Evolutionary conservation across 495 filamentous ascomycete species (phyloP), one percentile per base, ranked within the genome.

Genomic region (Tuber umbilicatum): DNA sequence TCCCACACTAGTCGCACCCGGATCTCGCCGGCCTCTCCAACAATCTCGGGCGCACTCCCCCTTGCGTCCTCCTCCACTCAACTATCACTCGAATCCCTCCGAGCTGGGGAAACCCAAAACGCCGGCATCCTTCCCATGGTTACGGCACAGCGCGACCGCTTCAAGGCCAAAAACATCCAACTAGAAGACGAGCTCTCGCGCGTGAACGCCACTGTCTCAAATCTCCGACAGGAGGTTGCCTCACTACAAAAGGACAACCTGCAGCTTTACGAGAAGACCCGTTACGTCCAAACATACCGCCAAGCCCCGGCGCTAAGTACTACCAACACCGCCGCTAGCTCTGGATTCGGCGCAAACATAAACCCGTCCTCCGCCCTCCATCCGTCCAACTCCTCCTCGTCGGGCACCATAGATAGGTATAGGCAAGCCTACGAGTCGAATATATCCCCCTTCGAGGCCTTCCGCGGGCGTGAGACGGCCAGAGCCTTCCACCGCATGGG

Each of bases 101-200:
- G 93, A 14, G 93, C 78, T 31, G 75, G 78, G 16, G 79, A 75
- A 45, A 74, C 45, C 19, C 70, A 74, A 70, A 71, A 93, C 40
- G 93, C 92, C 2, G 94, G 94, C 31, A 97, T 99, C 75, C 86
- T 99, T 39, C 95, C 96, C 39, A 99, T 99, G 95, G 91, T 99
- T 73, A 96, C 95, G 69, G 95, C 95, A 31, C 95, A 99, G 83
- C 90, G 95, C 75, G 95, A 99, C 84, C 92, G 95, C 64, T 99
- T 99, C 88, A 98, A 97, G 86, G 93, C 97, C 86, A 91, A 93
- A 78, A 98, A 97, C 75, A 84, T 90, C 1, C 92, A 98, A 81
- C 89, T 99, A 67, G 96, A 98, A 83, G 89, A 92, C 69, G 94
- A 98, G 79, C 86, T 98, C 31, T 92, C 92, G 10, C 93, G 95